phyloP scores from a whole-genome alignment of 2,329 filamentous ascomycete genomes.

The Magnaporthales sp. region DNA sequence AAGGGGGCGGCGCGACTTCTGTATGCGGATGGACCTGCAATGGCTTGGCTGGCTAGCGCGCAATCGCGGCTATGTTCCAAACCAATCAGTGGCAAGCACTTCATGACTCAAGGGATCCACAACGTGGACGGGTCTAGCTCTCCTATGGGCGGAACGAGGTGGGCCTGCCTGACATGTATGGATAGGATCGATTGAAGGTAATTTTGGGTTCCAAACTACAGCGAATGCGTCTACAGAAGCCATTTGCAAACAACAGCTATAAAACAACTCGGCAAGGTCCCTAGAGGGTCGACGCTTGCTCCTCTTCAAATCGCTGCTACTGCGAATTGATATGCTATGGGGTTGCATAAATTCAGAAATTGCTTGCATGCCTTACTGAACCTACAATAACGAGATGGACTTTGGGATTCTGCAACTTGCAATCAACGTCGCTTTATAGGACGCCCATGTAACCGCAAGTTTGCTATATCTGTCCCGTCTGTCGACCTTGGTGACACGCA shows the following conservation, averaged over 20 bases:
- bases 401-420: background rate
- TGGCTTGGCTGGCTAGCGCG: background rate
- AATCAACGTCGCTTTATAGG: background rate
- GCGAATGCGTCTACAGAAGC: background rate
- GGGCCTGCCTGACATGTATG: background rate
- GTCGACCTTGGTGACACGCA: background rate
- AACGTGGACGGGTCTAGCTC: background rate
- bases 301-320: background rate
- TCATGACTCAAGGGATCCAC: background rate
- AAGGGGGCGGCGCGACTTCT: background rate
- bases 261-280: background rate
- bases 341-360: background rate
- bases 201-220: too few species aligned
- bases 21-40: background rate
- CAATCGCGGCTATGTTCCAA: background rate
- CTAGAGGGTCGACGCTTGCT: background rate
- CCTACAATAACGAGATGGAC: background rate
- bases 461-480: background rate
- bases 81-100: background rate
- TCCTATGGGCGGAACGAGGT: background rate
- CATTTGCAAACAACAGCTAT: background rate
- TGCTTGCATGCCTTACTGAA: background rate
- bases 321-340: background rate
- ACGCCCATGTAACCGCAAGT: background rate
- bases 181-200: background rate